Conservation (phyloP, 192 early-diverging fungal genomes). For the Kickxella alabastrina region DNA sequence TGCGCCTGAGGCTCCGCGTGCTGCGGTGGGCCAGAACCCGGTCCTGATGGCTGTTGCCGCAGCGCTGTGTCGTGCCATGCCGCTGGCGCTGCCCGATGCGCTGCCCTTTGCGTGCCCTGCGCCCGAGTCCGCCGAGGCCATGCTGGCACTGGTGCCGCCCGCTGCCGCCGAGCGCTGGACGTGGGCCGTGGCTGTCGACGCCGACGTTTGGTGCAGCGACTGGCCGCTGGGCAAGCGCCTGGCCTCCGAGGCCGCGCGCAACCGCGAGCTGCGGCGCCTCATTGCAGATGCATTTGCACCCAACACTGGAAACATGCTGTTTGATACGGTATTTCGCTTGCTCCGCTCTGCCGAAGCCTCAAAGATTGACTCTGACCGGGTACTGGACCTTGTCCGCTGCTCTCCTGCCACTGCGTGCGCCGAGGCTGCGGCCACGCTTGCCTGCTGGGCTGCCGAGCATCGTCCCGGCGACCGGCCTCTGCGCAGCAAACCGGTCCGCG, state of each 20-base stretch:
- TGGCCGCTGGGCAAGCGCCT: constrained; percentile 42
- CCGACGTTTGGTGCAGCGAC: constrained; percentile 12
- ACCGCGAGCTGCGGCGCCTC: constrained; percentile 10
- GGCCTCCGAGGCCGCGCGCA: constrained; percentile 27
- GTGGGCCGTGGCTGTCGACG: constrained; percentile 31
- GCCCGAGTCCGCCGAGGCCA: constrained; percentile 4
- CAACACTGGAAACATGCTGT: background rate
- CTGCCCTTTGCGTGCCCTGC: constrained; percentile 7
- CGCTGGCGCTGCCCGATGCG: constrained; percentile 22
- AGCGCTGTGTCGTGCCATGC: constrained; percentile 17
- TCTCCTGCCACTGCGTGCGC: background rate
- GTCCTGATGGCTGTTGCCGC: background rate
- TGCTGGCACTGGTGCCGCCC: constrained; percentile 13
- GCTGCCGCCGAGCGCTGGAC: constrained; percentile 14
- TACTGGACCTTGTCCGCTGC: background rate
- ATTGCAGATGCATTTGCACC: background rate
- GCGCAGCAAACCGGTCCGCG: background rate
- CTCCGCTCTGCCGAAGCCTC: background rate
- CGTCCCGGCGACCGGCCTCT: background rate
- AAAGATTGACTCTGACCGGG: background rate
- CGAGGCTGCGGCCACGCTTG: background rate
- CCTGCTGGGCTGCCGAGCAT: background rate
- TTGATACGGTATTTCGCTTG: background rate
- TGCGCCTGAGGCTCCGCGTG: background rate
- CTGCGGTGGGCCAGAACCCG: constrained; percentile 2